Evolutionary conservation across 208 protist species (phyloP).

Genomic region (Leishmania martiniquensis): DNA sequence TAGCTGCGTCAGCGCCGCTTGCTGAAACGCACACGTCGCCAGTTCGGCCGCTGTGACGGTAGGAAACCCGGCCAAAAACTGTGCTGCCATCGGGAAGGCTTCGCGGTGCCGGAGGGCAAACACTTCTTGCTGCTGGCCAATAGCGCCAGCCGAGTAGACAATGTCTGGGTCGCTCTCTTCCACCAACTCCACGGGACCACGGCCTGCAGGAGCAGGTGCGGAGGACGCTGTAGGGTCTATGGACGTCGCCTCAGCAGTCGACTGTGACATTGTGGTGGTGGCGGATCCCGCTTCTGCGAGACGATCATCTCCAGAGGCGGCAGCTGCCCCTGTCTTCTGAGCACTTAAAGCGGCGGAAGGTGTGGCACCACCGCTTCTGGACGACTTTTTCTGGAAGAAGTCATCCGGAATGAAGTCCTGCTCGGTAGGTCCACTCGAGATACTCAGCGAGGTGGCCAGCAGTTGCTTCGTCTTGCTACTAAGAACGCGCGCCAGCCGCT

Average conservation of each 20-base stretch:
- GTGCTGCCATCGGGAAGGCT: slow-evolving; percentile 43
- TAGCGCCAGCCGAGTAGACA: slow-evolving; percentile 58
- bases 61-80: slow-evolving; percentile 46
- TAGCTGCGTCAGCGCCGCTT: slow-evolving; percentile 25
- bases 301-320: not conserved
- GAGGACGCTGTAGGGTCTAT: not conserved
- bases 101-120: slow-evolving; percentile 55
- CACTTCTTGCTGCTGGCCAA: slow-evolving; percentile 60
- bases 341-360: not conserved
- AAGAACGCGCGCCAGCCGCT: slow-evolving; percentile 44
- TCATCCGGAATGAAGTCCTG: slow-evolving; percentile 66
- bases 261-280: not conserved
- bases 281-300: not conserved
- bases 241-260: not conserved
- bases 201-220: not conserved
- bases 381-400: slow-evolving; percentile 32
- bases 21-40: slow-evolving; percentile 23
- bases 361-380: not conserved
- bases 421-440: slow-evolving; percentile 39
- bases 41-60: slow-evolving; percentile 21
- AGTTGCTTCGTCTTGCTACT: slow-evolving; percentile 37
- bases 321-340: not conserved
- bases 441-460: slow-evolving; percentile 36
- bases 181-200: not conserved
- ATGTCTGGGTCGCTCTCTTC: slow-evolving; percentile 26